Conservation (phyloP, 1,139 yeast species). For the Magnusiomyces suaveolens region DNA sequence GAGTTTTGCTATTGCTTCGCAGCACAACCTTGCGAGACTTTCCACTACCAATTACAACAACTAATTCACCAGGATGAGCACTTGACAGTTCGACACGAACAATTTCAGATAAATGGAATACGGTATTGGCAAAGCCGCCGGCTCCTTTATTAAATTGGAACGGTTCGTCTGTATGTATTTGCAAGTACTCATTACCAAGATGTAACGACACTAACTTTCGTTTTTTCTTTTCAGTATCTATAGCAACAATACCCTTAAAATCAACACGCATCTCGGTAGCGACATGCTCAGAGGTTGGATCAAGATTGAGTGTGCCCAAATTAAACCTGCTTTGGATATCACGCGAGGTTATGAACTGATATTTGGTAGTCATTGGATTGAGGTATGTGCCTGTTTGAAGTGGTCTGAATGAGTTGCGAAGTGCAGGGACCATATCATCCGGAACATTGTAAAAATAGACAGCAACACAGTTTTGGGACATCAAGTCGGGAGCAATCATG, state of each 20-base stretch:
- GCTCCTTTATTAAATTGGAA: conserved; percentile 39
- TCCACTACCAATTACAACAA: conserved; percentile 38
- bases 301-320: conserved; percentile 20
- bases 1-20: conserved; percentile 7
- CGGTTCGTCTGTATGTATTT: conserved; percentile 42
- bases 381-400: conserved; percentile 19
- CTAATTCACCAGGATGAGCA: conserved; percentile 44
- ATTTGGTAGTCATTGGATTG: conserved; percentile 22
- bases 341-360: conserved; percentile 21
- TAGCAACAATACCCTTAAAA: conserved; percentile 15
- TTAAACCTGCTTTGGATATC: conserved; percentile 20
- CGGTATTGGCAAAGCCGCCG: conserved; percentile 24
- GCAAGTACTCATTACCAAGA: conserved; percentile 63
- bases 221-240: conserved; percentile 8
- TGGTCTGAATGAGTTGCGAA: conserved; percentile 25
- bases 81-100: conserved; percentile 45
- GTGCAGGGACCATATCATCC: conserved; percentile 32
- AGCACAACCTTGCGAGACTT: conserved; percentile 17
- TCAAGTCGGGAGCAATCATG: conserved; percentile 37
- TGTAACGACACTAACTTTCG: conserved; percentile 40
- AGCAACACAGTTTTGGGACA: conserved; percentile 46
- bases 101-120: conserved; percentile 30
- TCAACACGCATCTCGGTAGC: conserved; percentile 21
- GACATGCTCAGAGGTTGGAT: conserved; percentile 19
- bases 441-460: conserved; percentile 57